phyloP scores from a whole-genome alignment of 345 rosid genomes.

The Brassica incana region DNA sequence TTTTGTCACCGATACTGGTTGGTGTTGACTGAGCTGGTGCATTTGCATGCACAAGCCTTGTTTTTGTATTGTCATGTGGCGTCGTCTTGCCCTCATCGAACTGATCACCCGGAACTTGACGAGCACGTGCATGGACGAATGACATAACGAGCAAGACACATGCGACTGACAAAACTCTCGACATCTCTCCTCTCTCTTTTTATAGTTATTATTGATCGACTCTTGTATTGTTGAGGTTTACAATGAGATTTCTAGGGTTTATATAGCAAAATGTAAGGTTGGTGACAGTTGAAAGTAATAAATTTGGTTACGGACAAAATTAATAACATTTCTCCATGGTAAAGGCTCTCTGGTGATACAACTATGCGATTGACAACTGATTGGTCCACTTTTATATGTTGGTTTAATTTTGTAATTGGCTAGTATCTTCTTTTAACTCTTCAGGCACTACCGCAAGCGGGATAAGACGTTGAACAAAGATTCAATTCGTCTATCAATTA shows the following conservation, averaged over 20 bases:
- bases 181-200: constrained; percentile 18
- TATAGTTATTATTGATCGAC: neutral
- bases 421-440: constrained; percentile 2
- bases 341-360: constrained; percentile 35
- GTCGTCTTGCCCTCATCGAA: constrained; percentile 14
- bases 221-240: constrained; percentile 20
- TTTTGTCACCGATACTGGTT: constrained; percentile 49
- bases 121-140: constrained; percentile 36
- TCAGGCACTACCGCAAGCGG: neutral
- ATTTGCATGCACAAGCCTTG: constrained; percentile 39
- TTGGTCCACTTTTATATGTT: constrained; percentile 24
- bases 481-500: no score
- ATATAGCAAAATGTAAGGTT: constrained; percentile 40
- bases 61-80: constrained; percentile 12
- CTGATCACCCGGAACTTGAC: constrained; percentile 27
- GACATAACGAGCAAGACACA: constrained; percentile 28
- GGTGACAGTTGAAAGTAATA: constrained; percentile 53
- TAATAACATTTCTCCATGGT: constrained; percentile 22
- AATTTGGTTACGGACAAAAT: constrained; percentile 33
- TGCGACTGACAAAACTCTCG: constrained; percentile 28
- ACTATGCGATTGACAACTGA: constrained; percentile 9
- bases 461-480: no score
- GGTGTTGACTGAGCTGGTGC: constrained; percentile 45
- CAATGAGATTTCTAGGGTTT: constrained; percentile 28
- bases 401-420: neutral